These are phyloP conservation scores for Geosmithia morbida DNA, from an alignment of 2,329 filamentous ascomycete species.

Conservation along the genomic window DNA sequence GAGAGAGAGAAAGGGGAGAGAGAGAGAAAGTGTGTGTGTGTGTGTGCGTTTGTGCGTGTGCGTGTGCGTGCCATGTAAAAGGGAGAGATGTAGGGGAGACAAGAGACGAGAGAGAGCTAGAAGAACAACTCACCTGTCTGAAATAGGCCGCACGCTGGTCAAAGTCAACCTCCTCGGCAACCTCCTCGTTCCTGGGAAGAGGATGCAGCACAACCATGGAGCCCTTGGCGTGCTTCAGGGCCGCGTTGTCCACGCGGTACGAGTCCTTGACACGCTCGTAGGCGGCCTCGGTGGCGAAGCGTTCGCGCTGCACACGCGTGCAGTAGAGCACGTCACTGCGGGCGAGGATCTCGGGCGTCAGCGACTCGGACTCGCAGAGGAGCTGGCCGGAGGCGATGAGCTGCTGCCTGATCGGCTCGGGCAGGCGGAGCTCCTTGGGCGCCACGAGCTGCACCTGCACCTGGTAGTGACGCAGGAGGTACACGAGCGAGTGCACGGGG, in stretches of 20 bases:
- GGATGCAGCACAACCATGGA: conserved; percentile 95
- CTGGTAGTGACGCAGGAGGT: conserved; percentile 90
- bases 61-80: no score
- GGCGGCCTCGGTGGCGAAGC: conserved; percentile 66
- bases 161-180: conserved; percentile 92
- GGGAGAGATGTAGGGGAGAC: neutral
- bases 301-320: conserved; percentile 91
- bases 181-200: conserved; percentile 82
- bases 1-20: no score
- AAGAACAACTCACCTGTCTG: conserved; percentile 66
- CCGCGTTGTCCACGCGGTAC: conserved; percentile 80
- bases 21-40: no score
- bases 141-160: conserved; percentile 96
- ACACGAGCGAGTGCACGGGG: conserved; percentile 87
- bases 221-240: conserved; percentile 80
- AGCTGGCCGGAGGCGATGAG: conserved; percentile 65
- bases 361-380: conserved; percentile 55
- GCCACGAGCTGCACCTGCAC: conserved; percentile 87
- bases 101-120: no score
- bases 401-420: conserved; percentile 56
- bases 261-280: conserved; percentile 82
- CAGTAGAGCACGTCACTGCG: conserved; percentile 90
- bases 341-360: conserved; percentile 78
- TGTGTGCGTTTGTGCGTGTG: no score
- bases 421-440: conserved; percentile 65